Conservation (phyloP, 306 rosid species). For the Vachellia pachyceras region DNA sequence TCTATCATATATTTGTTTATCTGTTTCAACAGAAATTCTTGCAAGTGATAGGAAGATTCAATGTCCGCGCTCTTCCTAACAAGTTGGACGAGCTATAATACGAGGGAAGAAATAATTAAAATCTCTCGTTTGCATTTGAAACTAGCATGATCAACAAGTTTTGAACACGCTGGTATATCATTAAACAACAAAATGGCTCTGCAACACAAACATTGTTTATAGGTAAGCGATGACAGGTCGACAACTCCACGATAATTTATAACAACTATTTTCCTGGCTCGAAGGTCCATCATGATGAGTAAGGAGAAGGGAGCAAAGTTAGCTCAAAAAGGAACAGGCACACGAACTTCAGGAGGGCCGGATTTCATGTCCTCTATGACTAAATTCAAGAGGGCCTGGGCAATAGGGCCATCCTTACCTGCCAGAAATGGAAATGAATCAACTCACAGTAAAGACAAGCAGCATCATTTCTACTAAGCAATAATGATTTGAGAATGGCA, state of each 20-base stretch:
- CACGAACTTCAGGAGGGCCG: constrained; percentile 67
- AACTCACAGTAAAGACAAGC: constrained; percentile 11
- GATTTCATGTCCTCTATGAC: constrained; percentile 80
- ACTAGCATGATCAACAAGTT: too few relatives aligned
- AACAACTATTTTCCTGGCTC: not conserved
- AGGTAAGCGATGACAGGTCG: not conserved
- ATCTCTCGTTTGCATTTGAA: too few relatives aligned
- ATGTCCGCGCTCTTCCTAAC: too few relatives aligned
- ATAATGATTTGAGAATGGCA: constrained; percentile 9
- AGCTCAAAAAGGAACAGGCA: constrained; percentile 61
- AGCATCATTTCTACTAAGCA: constrained; percentile 3
- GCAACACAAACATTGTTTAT: not conserved
- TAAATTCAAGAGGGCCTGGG: constrained; percentile 61
- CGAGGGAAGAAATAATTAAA: too few relatives aligned
- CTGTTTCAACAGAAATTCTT: too few relatives aligned
- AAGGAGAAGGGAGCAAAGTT: constrained; percentile 26
- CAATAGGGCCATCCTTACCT: constrained; percentile 82
- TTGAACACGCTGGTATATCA: too few relatives aligned
- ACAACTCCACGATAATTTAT: constrained; percentile 2
- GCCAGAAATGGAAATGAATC: constrained; percentile 29
- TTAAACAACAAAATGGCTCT: not conserved
- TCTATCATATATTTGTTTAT: too few relatives aligned
- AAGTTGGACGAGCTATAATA: too few relatives aligned
- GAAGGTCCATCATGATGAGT: constrained; percentile 21
- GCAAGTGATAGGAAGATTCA: too few relatives aligned